These are phyloP conservation scores for Hypoxylon sp. DNA, from an alignment of 2,329 filamentous ascomycete species.

Conservation along the genomic window DNA sequence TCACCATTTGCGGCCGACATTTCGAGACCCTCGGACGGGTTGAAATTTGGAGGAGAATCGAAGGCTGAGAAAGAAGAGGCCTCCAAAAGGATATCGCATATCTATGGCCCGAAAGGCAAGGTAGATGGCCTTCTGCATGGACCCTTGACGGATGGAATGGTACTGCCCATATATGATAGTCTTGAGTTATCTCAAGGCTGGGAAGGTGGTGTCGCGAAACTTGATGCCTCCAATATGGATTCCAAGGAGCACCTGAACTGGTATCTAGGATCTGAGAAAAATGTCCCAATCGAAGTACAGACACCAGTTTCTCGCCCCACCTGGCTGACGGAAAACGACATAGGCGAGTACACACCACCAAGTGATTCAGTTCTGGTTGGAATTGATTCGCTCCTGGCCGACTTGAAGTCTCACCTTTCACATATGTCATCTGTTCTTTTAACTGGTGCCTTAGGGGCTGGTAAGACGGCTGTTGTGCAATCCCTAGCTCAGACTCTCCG, in stretches of 20 bases:
- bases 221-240: slow-evolving; percentile 71
- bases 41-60: slow-evolving; percentile 91
- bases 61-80: slow-evolving; percentile 86
- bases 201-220: slow-evolving; percentile 86
- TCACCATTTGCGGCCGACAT: slow-evolving; percentile 79
- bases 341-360: slow-evolving; percentile 69
- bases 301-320: slow-evolving; percentile 76
- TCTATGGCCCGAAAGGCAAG: slow-evolving; percentile 73
- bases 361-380: slow-evolving; percentile 79
- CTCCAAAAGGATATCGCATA: slow-evolving; percentile 76
- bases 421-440: slow-evolving; percentile 91
- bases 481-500: slow-evolving; percentile 81
- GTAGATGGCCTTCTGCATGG: slow-evolving; percentile 79
- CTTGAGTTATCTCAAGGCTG: slow-evolving; percentile 73
- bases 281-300: slow-evolving; percentile 81
- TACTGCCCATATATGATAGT: slow-evolving; percentile 73
- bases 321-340: slow-evolving; percentile 63
- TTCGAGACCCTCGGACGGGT: slow-evolving; percentile 71
- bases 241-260: slow-evolving; percentile 71
- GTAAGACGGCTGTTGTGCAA: slow-evolving; percentile 87
- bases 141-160: slow-evolving; percentile 88
- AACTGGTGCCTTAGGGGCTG: slow-evolving; percentile 89
- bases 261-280: slow-evolving; percentile 83
- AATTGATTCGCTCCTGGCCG: slow-evolving; percentile 81
- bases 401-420: slow-evolving; percentile 81